Evolutionary conservation across 768 basidiomycete species (phyloP), one percentile per base, ranked within the genome.

Genomic region (Lactarius pseudohatsudake): DNA sequence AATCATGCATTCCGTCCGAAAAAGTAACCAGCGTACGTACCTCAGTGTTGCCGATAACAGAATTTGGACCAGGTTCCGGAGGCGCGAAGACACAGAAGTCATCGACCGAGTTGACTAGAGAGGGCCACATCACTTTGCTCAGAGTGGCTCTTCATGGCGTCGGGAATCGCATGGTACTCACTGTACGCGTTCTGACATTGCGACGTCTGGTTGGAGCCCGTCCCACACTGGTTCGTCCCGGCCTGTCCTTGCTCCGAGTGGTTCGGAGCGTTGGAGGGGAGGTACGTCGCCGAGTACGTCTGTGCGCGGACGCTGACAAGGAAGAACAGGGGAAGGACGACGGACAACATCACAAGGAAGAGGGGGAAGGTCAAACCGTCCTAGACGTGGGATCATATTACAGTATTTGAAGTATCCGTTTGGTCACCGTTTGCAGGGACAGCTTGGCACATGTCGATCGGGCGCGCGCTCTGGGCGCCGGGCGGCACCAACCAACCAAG

Each of bases 221-320:
- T 80, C 10, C 86, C 87, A 74, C 91, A 94, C 64, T 81, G 76
- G 74, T 90, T 88, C 16, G 86, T 86, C 18, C 86, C 87, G 9
- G 80, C 64, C 74, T 89, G 89, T 32, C 86, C 89, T 53, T 80
- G 72, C 72, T 90, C 82, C 16, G 82, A 79, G 18, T 80, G 77
- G 54, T 77, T 72, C 22, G 85, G 83, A 4, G 78, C 76, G 65
- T 81, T 82, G 18, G 79, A 79, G 57, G 82, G 85, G 38, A 82
- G 78, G 68, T 81, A 85, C 34, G 81, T 79, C 41, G 83, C 80
- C 66, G 76, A 77, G 74, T 85, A 79, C 6, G 76, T 75, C 68
- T 76, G 76, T 22, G 74, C 77, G 36, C 65, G 71, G 32, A 70
- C 74, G 50, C 62, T 40, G 53, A 70, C 47, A 3, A 68, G 57